Evolutionary conservation across 2,329 filamentous ascomycete species (phyloP), one percentile per base, ranked within the genome.

Genomic region (Sporothrix phasma): DNA sequence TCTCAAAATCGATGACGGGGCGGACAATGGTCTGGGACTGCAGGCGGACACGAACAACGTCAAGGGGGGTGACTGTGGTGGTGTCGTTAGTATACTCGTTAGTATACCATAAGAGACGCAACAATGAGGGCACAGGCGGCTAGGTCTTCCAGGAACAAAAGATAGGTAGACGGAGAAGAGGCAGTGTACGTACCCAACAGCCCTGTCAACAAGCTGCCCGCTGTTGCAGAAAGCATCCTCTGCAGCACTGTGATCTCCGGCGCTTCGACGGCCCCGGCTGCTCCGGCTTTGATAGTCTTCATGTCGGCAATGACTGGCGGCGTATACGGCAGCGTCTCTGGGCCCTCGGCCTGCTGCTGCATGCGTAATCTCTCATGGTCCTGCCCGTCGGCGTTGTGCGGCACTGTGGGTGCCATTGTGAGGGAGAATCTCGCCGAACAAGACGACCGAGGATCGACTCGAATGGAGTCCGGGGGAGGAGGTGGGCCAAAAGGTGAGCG

Each of bases 181-280:
- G 17, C 34, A 11, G 24, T 19, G 10, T 10, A 65, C 62, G 3
- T 81, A 96, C 92, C 90, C 47, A 97, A 82, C 29, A 97, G 76
- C 22, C 92, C 94, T 8, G 93, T 97, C 67, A 97, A 75, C 64
- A 99, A 77, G 76, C 92, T 97, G 66, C 94, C 94, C 63, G 88
- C 88, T 69, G 93, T 90, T 59, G 94, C 94, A 64, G 93, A 96
- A 63, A 96, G 75, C 94, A 99, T 99, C 79, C 93, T 94, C 78
- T 97, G 93, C 13, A 82, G 76, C 24, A 92, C 83, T 5, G 92
- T 92, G 68, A 95, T 90, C 67, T 93, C 86, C 29, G 81, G 76
- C 43, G 78, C 77, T 45, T 79, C 76, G 63, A 76, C 75, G 17
- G 26, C 39, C 15, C 29, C 26, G 29, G 39, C 4, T 3, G 22